A percentile compares a stretch with the other conserved stretches of the same genome.
These are phyloP conservation scores for Colletotrichum karsti DNA, from an alignment of 2,329 filamentous ascomycete genomes.

Conservation along the genomic window DNA sequence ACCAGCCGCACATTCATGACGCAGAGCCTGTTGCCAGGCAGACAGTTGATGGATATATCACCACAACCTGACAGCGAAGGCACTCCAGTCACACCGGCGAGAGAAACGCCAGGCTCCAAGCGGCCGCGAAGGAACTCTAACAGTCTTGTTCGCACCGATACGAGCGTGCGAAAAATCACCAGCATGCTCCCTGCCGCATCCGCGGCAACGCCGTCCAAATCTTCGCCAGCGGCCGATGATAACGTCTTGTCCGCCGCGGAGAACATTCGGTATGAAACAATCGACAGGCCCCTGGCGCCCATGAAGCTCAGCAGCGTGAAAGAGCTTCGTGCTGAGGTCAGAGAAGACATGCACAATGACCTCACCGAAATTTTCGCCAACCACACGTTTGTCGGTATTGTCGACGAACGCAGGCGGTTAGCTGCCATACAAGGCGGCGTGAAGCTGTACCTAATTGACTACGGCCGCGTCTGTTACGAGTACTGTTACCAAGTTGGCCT, in stretches of 20 bases:
- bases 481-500: slow-evolving; percentile 96
- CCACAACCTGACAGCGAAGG: slow-evolving; percentile 35
- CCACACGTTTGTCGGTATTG: slow-evolving; percentile 92
- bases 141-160: slow-evolving; percentile 89
- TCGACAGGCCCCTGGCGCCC: slow-evolving; percentile 72
- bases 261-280: slow-evolving; percentile 74
- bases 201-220: slow-evolving; percentile 34
- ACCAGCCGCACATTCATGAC: slow-evolving; percentile 94
- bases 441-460: slow-evolving; percentile 92
- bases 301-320: slow-evolving; percentile 88
- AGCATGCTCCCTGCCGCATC: slow-evolving; percentile 81
- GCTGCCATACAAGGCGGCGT: slow-evolving; percentile 94
- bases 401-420: slow-evolving; percentile 86
- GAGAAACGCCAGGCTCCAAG: slow-evolving; percentile 46
- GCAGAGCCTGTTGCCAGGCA: slow-evolving; percentile 85
- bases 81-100: slow-evolving; percentile 37
- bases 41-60: slow-evolving; percentile 42
- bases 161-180: slow-evolving; percentile 91
- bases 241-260: slow-evolving; percentile 51
- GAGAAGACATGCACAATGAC: slow-evolving; percentile 82
- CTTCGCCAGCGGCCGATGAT: slow-evolving; percentile 34
- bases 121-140: slow-evolving; percentile 61
- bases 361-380: slow-evolving; percentile 87
- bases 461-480: slow-evolving; percentile 85
- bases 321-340: slow-evolving; percentile 81